A percentile compares a stretch with the other conserved stretches of the same genome.
Conservation (phyloP, 2,329 filamentous ascomycete species). For the Ophiobolus disseminans region DNA sequence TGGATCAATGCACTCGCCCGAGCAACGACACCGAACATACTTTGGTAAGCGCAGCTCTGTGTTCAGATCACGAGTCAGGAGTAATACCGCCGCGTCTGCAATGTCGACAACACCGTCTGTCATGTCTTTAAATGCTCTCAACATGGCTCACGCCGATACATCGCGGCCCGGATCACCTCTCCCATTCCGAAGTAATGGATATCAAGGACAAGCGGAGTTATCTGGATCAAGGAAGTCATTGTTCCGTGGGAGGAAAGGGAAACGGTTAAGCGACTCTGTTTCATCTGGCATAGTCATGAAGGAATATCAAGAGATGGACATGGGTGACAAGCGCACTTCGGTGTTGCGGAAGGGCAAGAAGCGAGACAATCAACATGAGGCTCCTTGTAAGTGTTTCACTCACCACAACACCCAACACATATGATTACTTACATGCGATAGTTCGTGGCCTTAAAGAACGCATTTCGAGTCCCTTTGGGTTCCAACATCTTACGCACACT, state of each 20-base stretch:
- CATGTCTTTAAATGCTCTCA: slow-evolving; percentile 28
- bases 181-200: slow-evolving; percentile 26
- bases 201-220: slow-evolving; percentile 32
- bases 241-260: slow-evolving; percentile 46
- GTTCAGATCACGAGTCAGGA: slow-evolving; percentile 47
- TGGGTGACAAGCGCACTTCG: slow-evolving; percentile 37
- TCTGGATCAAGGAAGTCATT: slow-evolving; percentile 35
- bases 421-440: slow-evolving; percentile 22
- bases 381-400: slow-evolving; percentile 31
- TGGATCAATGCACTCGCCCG: slow-evolving; percentile 40
- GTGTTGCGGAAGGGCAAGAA: slow-evolving; percentile 43
- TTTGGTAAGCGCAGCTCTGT: slow-evolving; percentile 43
- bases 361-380: slow-evolving; percentile 28
- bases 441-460: slow-evolving; percentile 37
- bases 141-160: slow-evolving; percentile 30
- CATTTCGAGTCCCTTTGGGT: slow-evolving; percentile 70
- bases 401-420: background rate
- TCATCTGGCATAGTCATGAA: slow-evolving; percentile 21
- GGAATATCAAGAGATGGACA: slow-evolving; percentile 36
- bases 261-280: slow-evolving; percentile 44
- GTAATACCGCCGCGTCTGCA: slow-evolving; percentile 46
- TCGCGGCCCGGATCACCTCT: slow-evolving; percentile 34
- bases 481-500: slow-evolving; percentile 69
- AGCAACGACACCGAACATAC: slow-evolving; percentile 31
- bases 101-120: slow-evolving; percentile 43